Evolutionary conservation across 768 basidiomycete genomes (phyloP), one percentile per base, ranked within the genome.

Genomic region (Tylopilus intermedius): DNA sequence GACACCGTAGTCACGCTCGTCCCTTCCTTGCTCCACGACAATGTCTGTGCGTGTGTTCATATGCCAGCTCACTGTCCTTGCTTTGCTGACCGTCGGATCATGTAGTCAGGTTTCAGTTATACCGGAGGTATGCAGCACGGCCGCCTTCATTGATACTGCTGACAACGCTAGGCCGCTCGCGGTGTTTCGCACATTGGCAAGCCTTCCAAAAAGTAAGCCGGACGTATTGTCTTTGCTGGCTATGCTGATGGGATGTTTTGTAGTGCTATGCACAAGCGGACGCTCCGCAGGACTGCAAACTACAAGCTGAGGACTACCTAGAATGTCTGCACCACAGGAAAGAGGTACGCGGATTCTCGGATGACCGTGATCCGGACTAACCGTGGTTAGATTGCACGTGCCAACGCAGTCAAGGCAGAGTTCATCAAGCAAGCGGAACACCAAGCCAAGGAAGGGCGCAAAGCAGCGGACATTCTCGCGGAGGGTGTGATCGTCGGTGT

Each of bases 151-250:
- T 43, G 29, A 27, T 29, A n/a, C n/a, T 27, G 10, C 37, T 57
- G 40, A 57, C 54, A 53, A 26, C 27, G 33, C 41, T 56, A 93
- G 91, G 90, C 61, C 83, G 82, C 58, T 82, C 89, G 56, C 80
- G 90, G 63, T 96, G 94, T 72, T 94, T 94, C 70, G 76, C 82
- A 11, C 90, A 86, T 73, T 95, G 93, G 92, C 92, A 94, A 64
- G 90, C 94, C 69, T 88, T 90, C 72, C 77, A 83, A 59, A 87
- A 84, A 65, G 88, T 86, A 49, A 49, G 53, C 43, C 4, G 15
- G 18, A 2, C 24, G 10, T 10, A 35, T 44, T 2, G 24, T 14
- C 41, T 32, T 22, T 29, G 38, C 22, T 45, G 50, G 48, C 58
- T 26, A 46, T 45, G 35, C 33, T 59, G 38, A 64, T 46, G 53